phyloP scores from a whole-genome alignment of 164 flowering plant genomes.

The Echeveria elegans region DNA sequence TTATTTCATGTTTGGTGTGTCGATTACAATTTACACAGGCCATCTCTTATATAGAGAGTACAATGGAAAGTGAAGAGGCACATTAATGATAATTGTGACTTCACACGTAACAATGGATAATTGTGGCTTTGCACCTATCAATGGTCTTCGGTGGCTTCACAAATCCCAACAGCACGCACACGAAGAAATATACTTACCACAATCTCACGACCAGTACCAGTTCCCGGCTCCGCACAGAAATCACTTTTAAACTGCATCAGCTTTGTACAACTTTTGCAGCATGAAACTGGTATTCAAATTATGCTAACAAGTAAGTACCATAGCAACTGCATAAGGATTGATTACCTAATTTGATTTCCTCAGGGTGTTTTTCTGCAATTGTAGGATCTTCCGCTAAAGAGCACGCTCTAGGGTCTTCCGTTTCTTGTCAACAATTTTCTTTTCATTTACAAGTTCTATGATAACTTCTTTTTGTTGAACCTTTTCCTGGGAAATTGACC shows the following conservation, averaged over 20 bases:
- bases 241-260: constrained; percentile 6
- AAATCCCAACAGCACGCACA: too few species aligned
- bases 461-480: constrained; percentile 39
- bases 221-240: constrained; percentile 52
- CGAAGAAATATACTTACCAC: constrained; percentile 53
- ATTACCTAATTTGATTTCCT: constrained; percentile 44
- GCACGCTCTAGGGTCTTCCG: constrained; percentile 43
- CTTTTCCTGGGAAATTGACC: constrained; percentile 58
- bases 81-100: too few species aligned
- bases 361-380: constrained; percentile 39
- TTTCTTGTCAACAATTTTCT: constrained; percentile 47
- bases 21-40: too few species aligned
- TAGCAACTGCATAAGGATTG: constrained; percentile 7
- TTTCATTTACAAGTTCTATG: constrained; percentile 46
- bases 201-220: constrained; percentile 56
- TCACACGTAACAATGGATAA: too few species aligned
- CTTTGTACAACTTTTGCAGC: not conserved
- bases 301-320: too few species aligned
- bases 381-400: constrained; percentile 34
- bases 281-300: not conserved
- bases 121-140: too few species aligned
- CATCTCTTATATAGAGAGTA: too few species aligned
- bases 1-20: too few species aligned
- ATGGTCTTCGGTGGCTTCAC: too few species aligned
- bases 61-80: too few species aligned